phyloP scores from a whole-genome alignment of 495 filamentous ascomycete genomes.

The Talaromyces thailandensis region DNA sequence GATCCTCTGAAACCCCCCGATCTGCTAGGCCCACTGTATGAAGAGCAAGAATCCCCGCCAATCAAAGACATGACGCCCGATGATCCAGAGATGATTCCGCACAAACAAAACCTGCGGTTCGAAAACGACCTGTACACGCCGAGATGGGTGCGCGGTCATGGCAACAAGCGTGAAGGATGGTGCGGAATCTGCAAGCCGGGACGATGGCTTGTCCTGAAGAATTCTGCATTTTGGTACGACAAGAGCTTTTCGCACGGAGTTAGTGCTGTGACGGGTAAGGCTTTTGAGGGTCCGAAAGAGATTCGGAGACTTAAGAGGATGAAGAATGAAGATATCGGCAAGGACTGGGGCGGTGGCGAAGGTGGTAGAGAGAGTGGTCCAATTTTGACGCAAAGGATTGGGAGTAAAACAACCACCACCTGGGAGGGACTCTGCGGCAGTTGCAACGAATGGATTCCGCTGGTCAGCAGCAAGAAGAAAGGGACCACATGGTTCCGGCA shows the following conservation, averaged over 20 bases:
- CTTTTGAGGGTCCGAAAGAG: conserved; percentile 64
- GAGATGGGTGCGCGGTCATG: conserved; percentile 67
- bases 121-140: conserved; percentile 73
- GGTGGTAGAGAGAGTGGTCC: not conserved
- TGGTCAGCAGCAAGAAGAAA: conserved; percentile 79
- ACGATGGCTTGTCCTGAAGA: conserved; percentile 74
- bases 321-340: conserved; percentile 58
- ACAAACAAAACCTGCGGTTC: conserved; percentile 70
- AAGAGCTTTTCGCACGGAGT: conserved; percentile 77
- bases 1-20: conserved; percentile 54
- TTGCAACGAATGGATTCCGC: conserved; percentile 69
- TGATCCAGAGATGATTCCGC: conserved; percentile 59
- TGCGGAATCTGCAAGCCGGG: conserved; percentile 78
- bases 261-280: conserved; percentile 63
- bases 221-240: conserved; percentile 81
- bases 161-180: conserved; percentile 78
- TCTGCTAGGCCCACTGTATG: conserved; percentile 59
- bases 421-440: conserved; percentile 75
- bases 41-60: conserved; percentile 59
- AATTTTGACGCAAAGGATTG: not conserved
- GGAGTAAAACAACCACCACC: not conserved
- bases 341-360: not conserved
- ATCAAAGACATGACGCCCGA: conserved; percentile 66
- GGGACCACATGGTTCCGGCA: conserved; percentile 80
- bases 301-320: conserved; percentile 54